Evolutionary conservation across 768 basidiomycete genomes (phyloP).

Genomic region (Collybiopsis luxurians): DNA sequence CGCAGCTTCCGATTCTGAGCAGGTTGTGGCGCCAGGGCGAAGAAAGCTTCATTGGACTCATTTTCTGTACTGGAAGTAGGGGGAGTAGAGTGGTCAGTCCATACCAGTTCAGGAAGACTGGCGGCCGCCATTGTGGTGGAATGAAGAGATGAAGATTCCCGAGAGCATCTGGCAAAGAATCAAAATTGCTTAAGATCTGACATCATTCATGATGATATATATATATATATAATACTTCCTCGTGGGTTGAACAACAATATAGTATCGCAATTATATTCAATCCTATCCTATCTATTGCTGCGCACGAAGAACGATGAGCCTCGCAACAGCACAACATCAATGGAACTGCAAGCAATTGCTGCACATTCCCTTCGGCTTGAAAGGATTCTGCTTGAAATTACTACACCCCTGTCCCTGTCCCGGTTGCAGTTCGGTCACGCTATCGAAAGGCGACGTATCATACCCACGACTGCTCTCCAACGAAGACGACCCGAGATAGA

Average conservation of each 20-base stretch:
- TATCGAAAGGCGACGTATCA: conserved; percentile 66
- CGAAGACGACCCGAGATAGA: conserved; percentile 23
- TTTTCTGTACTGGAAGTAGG: neutral
- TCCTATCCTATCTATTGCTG: no score
- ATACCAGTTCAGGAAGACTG: neutral
- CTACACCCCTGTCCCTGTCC: conserved; percentile 29
- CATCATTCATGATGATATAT: no score
- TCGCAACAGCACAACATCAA: conserved; percentile 11
- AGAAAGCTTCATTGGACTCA: neutral
- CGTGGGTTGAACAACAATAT: no score
- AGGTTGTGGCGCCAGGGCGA: neutral
- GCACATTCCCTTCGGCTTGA: conserved; percentile 64
- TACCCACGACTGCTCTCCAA: conserved; percentile 34
- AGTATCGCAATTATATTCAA: no score
- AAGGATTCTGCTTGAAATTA: conserved; percentile 64
- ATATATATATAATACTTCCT: no score
- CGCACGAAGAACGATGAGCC: no score
- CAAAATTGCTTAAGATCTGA: no score
- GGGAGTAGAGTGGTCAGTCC: neutral
- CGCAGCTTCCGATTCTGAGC: neutral
- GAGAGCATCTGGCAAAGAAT: neutral
- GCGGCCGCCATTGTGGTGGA: no score
- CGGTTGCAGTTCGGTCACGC: conserved; percentile 39
- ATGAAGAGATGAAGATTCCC: no score
- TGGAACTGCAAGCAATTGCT: conserved; percentile 64